Evolutionary conservation across 1,139 yeast species (phyloP).

Genomic region (Blastobotrys aristatus): DNA sequence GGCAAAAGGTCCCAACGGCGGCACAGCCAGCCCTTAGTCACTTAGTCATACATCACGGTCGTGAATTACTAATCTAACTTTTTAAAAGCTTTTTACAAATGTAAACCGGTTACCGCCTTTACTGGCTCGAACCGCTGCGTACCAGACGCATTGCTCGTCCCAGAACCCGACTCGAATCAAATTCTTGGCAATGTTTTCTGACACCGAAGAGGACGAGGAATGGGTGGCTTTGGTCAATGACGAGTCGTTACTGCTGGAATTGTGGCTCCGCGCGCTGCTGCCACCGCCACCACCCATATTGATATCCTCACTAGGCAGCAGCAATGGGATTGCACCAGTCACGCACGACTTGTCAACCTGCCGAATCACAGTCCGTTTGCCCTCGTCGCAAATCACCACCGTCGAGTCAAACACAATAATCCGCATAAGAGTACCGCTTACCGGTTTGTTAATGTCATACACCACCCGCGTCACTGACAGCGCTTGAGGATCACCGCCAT

Average conservation of each 20-base stretch:
- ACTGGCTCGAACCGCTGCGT: slow-evolving; percentile 13
- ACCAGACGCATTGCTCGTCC: slow-evolving; percentile 16
- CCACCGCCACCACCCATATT: neutral
- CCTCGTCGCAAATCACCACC: slow-evolving; percentile 22
- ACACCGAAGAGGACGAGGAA: neutral
- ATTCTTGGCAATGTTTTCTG: slow-evolving; percentile 8
- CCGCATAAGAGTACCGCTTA: slow-evolving; percentile 19
- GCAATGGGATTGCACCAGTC: slow-evolving; percentile 18
- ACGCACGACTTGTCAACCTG: slow-evolving; percentile 17
- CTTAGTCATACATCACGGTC: neutral
- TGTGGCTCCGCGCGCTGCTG: slow-evolving; percentile 5
- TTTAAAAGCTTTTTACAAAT: slow-evolving; percentile 11
- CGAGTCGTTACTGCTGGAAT: slow-evolving; percentile 7
- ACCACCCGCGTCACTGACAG: slow-evolving; percentile 18
- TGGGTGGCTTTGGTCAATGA: slow-evolving; percentile 5
- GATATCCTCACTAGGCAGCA: slow-evolving; percentile 10
- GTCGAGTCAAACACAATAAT: slow-evolving; percentile 22
- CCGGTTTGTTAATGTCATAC: slow-evolving; percentile 18
- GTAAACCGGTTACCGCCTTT: slow-evolving; percentile 15
- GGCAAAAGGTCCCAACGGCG: no score
- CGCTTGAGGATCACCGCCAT: slow-evolving; percentile 14
- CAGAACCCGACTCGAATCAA: slow-evolving; percentile 16
- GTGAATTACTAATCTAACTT: neutral
- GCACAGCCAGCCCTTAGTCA: no score
- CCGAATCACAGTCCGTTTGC: slow-evolving; percentile 17